Percentiles rank a stretch among this genome's conserved stretches.
Conservation (phyloP, 2,329 filamentous ascomycete genomes). For the Chaetomiaceae sp. region DNA sequence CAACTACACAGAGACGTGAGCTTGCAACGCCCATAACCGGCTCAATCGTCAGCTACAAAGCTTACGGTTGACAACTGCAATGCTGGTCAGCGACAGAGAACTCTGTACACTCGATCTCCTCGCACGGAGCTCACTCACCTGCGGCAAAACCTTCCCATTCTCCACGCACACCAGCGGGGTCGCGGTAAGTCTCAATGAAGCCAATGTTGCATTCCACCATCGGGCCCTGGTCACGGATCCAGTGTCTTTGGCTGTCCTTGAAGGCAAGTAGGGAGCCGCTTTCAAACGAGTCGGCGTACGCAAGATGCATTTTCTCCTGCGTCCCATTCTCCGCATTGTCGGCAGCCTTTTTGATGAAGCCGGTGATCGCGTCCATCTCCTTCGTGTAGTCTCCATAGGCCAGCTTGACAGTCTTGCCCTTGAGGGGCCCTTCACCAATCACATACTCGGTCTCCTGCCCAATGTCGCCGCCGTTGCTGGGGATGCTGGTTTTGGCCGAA, state of each 20-base stretch:
- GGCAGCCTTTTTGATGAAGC: constrained; percentile 61
- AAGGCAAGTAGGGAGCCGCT: constrained; percentile 69
- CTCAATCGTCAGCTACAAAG: not conserved
- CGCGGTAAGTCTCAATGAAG: constrained; percentile 80
- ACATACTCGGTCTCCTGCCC: constrained; percentile 58
- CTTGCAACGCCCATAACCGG: not conserved
- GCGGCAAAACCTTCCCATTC: constrained; percentile 85
- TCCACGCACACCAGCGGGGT: constrained; percentile 72
- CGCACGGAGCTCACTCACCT: constrained; percentile 28
- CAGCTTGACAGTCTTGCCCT: constrained; percentile 63
- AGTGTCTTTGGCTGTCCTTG: constrained; percentile 73
- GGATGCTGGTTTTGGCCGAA: constrained; percentile 56
- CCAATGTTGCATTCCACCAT: constrained; percentile 75
- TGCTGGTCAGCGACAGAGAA: constrained; percentile 20
- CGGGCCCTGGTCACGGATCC: constrained; percentile 79
- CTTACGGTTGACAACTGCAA: constrained; percentile 60
- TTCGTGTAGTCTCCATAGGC: constrained; percentile 68
- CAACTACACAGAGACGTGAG: constrained; percentile 40
- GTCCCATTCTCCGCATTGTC: constrained; percentile 66
- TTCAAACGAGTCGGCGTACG: constrained; percentile 70
- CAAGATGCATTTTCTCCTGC: constrained; percentile 65
- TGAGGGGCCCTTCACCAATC: constrained; percentile 51
- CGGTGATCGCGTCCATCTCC: constrained; percentile 63
- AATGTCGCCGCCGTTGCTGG: constrained; percentile 59
- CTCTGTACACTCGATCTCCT: not conserved